phyloP scores from a whole-genome alignment of 2,329 filamentous ascomycete species.

The Penicillium crustosum region DNA sequence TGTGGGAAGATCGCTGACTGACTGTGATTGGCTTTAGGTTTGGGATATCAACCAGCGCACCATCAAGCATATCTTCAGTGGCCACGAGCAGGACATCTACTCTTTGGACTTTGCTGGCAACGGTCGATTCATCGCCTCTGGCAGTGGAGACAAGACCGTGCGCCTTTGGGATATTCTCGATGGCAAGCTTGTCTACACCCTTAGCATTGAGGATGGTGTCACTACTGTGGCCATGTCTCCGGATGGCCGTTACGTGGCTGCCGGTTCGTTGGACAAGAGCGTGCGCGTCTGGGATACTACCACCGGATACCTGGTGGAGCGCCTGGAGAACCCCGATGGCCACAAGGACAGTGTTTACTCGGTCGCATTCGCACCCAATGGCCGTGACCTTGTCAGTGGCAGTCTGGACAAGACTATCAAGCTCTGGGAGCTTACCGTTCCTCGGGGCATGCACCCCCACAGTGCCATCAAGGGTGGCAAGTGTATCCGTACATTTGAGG shows the following conservation, averaged over 20 bases:
- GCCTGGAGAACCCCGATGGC: constrained; percentile 86
- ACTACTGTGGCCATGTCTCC: constrained; percentile 97
- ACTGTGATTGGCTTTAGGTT: constrained; percentile 58
- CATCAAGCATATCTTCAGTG: constrained; percentile 91
- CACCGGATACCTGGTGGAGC: constrained; percentile 81
- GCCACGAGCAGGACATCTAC: constrained; percentile 98
- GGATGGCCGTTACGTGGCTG: constrained; percentile 89
- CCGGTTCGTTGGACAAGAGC: constrained; percentile 94
- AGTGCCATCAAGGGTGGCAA: constrained; percentile 78
- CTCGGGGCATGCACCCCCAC: constrained; percentile 64
- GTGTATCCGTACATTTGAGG: constrained; percentile 95
- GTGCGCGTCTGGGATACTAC: constrained; percentile 95
- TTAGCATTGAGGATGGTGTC: constrained; percentile 94
- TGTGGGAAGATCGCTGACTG: constrained; percentile 8
- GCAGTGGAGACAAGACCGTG: constrained; percentile 90
- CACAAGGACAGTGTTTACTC: constrained; percentile 98
- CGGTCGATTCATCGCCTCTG: constrained; percentile 90
- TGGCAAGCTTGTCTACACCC: constrained; percentile 75
- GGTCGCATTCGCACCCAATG: constrained; percentile 92
- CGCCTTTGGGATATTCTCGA: constrained; percentile 94
- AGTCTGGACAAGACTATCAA: constrained; percentile 98
- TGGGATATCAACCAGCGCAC: constrained; percentile 86
- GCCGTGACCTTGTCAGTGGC: constrained; percentile 88
- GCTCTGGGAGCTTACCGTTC: constrained; percentile 90
- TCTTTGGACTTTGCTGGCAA: constrained; percentile 93